Percentiles rank a stretch among this genome's conserved stretches.
Evolutionary conservation across 2,329 filamentous ascomycete species (phyloP).

Genomic region (Hymenoscyphus linearis): DNA sequence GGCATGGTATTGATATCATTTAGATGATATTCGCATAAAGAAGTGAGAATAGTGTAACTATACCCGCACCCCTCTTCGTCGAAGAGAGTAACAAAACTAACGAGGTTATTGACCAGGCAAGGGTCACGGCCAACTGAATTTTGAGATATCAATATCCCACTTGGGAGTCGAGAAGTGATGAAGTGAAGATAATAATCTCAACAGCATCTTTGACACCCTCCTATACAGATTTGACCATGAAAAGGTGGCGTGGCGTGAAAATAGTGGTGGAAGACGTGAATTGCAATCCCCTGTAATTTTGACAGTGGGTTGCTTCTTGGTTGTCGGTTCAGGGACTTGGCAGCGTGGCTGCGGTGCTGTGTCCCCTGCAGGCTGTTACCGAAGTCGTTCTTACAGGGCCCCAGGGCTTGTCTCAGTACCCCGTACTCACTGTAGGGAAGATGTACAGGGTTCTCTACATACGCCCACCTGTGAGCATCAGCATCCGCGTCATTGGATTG

Average conservation of each 20-base stretch:
- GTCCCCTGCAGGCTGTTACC: too few relatives aligned
- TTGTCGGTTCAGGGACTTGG: too few relatives aligned
- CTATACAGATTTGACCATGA: not conserved
- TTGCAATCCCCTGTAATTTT: too few relatives aligned
- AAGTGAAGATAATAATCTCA: not conserved
- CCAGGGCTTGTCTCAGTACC: too few relatives aligned
- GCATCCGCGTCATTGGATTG: too few relatives aligned
- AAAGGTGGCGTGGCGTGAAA: not conserved
- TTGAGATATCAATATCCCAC: not conserved
- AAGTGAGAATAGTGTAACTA: not conserved
- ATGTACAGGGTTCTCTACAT: too few relatives aligned
- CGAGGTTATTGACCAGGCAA: not conserved
- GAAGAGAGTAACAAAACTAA: not conserved
- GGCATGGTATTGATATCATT: slow-evolving; percentile 17
- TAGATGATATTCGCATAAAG: not conserved
- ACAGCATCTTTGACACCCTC: not conserved
- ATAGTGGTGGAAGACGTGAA: too few relatives aligned
- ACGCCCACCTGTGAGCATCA: too few relatives aligned
- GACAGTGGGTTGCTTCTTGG: too few relatives aligned
- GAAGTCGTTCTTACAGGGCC: too few relatives aligned
- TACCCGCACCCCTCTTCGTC: not conserved
- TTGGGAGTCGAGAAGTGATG: not conserved
- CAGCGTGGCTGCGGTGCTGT: too few relatives aligned
- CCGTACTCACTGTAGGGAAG: too few relatives aligned
- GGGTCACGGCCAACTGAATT: not conserved